Conservation (phyloP, 2,329 filamentous ascomycete species). For the Fonsecaea erecta region DNA sequence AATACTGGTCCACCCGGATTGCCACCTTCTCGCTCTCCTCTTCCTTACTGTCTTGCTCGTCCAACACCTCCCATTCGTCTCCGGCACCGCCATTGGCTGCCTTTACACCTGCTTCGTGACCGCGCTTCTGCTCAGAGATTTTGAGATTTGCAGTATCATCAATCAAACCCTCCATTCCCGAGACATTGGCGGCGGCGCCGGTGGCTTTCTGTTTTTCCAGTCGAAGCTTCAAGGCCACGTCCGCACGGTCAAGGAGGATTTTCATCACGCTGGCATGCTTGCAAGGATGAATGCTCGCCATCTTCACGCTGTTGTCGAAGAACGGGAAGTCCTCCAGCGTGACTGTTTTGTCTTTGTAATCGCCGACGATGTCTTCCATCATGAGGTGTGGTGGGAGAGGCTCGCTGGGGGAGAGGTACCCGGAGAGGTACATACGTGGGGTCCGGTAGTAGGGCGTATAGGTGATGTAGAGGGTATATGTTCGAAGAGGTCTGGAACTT, state of each 20-base stretch:
- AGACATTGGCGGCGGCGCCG: constrained; percentile 59
- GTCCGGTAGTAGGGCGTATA: constrained; percentile 97
- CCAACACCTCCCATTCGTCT: constrained; percentile 68
- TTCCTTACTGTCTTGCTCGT: constrained; percentile 53
- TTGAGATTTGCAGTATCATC: constrained; percentile 71
- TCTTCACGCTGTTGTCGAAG: constrained; percentile 88
- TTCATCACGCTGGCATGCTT: constrained; percentile 99
- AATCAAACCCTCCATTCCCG: constrained; percentile 82
- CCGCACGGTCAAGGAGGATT: constrained; percentile 89
- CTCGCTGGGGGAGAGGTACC: constrained; percentile 78
- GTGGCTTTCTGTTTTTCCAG: constrained; percentile 74
- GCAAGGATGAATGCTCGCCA: constrained; percentile 95
- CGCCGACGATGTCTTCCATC: constrained; percentile 96
- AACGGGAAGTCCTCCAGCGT: constrained; percentile 97
- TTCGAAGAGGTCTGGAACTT: constrained; percentile 71
- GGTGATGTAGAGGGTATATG: constrained; percentile 98
- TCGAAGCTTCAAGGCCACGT: constrained; percentile 87
- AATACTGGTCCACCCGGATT: constrained; percentile 57
- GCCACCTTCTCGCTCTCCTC: constrained; percentile 52
- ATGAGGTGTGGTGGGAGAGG: constrained; percentile 81
- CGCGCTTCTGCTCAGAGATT: constrained; percentile 44
- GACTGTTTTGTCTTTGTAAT: constrained; percentile 98
- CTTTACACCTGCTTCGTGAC: constrained; percentile 43
- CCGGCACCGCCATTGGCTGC: constrained; percentile 50
- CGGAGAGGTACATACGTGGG: constrained; percentile 90